Percentiles rank a stretch among this genome's conserved stretches.
Conservation (phyloP, 495 filamentous ascomycete genomes). For the Aspergillus biplanus region DNA sequence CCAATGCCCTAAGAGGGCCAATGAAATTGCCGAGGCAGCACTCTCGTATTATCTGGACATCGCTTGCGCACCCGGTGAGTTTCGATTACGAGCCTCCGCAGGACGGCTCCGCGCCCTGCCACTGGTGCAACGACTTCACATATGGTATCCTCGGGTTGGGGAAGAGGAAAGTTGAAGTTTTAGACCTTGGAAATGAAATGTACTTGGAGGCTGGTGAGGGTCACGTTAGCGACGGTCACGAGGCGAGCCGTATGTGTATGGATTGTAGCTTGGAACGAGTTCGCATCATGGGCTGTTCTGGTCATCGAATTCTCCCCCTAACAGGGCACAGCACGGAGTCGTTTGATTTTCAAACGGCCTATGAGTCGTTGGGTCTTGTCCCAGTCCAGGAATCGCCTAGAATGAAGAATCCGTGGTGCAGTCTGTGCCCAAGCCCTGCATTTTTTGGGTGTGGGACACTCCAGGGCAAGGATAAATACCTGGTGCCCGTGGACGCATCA, state of each 20-base stretch:
- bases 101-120: slow-evolving; percentile 32
- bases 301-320: slow-evolving; percentile 35
- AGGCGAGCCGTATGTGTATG: slow-evolving; percentile 43
- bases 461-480: slow-evolving; percentile 21
- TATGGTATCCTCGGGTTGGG: slow-evolving; percentile 45
- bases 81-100: slow-evolving; percentile 36
- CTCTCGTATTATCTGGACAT: slow-evolving; percentile 33
- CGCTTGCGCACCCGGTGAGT: slow-evolving; percentile 42
- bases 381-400: slow-evolving; percentile 7
- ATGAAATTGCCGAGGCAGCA: no score
- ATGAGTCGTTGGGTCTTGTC: slow-evolving; percentile 25
- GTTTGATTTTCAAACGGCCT: slow-evolving; percentile 32
- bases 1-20: background rate
- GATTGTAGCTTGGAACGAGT: slow-evolving; percentile 38
- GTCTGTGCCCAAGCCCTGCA: slow-evolving; percentile 43
- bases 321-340: slow-evolving; percentile 16
- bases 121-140: slow-evolving; percentile 40
- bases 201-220: slow-evolving; percentile 38
- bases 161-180: slow-evolving; percentile 27
- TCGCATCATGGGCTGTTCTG: slow-evolving; percentile 34
- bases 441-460: slow-evolving; percentile 34
- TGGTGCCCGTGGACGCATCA: slow-evolving; percentile 13
- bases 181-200: slow-evolving; percentile 29
- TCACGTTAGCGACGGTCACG: slow-evolving; percentile 31
- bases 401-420: slow-evolving; percentile 41